Conservation (phyloP, 345 rosid species). For the Nephelium lappaceum region DNA sequence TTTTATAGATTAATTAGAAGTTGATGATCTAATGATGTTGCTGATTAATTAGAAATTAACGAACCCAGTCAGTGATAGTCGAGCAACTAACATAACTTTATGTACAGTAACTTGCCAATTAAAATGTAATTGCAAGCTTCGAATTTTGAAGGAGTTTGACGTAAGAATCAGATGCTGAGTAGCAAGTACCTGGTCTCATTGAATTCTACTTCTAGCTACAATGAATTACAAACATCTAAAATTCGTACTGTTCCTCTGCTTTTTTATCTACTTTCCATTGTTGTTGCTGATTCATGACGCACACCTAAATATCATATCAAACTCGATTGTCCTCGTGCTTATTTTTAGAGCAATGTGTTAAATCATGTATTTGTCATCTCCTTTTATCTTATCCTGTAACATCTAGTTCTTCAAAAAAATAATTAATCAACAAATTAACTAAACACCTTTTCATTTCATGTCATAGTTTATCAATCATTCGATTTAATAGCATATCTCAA, state of each 20-base stretch:
- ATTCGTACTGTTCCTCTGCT: no score
- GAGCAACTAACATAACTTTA: no score
- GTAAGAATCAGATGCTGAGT: background rate
- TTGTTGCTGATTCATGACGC: background rate
- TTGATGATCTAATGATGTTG: no score
- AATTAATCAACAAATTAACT: background rate
- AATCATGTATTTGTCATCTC: background rate
- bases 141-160: background rate
- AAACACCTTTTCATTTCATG: background rate
- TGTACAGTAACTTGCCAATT: background rate
- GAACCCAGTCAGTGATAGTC: no score
- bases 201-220: no score
- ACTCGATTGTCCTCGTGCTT: background rate
- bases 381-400: background rate
- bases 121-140: background rate
- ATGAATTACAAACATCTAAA: no score
- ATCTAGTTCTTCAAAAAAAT: no score
- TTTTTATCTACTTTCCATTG: background rate
- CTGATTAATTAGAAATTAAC: no score
- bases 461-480: background rate
- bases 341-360: background rate
- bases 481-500: no score
- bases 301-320: background rate
- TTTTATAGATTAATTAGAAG: no score
- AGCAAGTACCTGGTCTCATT: background rate